Evolutionary conservation across 495 filamentous ascomycete genomes (phyloP).

Genomic region (Podospora pseudoanserina): DNA sequence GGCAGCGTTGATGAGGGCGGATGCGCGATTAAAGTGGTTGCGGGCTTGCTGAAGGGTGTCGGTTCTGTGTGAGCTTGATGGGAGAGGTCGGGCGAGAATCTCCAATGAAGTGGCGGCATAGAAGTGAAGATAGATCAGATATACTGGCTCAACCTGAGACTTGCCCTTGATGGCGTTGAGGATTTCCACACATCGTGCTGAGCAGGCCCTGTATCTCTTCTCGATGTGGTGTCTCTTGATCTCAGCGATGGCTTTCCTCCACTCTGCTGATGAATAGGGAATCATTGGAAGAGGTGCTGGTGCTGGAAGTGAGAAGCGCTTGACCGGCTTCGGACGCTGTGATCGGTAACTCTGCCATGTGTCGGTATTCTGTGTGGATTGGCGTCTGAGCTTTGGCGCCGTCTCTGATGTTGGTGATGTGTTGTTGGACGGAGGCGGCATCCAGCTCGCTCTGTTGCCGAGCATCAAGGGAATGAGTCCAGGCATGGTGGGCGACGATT

Average conservation of each 20-base stretch:
- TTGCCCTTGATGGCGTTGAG: conserved; percentile 42
- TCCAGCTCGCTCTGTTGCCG: conserved; percentile 25
- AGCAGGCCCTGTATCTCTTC: conserved; percentile 46
- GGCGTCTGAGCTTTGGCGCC: conserved; percentile 6
- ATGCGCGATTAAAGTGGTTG: conserved; percentile 44
- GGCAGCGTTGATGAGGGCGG: conserved; percentile 38
- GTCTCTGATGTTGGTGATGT: conserved; percentile 15
- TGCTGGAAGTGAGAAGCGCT: conserved; percentile 23
- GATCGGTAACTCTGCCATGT: conserved; percentile 10
- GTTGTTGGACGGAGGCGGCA: conserved; percentile 2
- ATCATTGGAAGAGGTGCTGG: conserved; percentile 23
- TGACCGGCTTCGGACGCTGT: conserved; percentile 10
- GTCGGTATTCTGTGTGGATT: conserved; percentile 9
- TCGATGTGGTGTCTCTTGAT: conserved; percentile 45
- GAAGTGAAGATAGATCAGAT: conserved; percentile 53
- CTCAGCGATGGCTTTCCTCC: conserved; percentile 43
- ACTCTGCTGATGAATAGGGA: conserved; percentile 36
- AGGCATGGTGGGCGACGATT: conserved; percentile 18
- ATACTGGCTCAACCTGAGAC: conserved; percentile 42
- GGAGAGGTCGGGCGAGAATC: conserved; percentile 47
- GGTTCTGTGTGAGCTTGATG: conserved; percentile 40
- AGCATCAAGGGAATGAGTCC: conserved; percentile 33
- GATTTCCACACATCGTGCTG: conserved; percentile 44
- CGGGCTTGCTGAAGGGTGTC: conserved; percentile 48
- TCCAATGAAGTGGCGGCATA: conserved; percentile 53